Conservation (phyloP, 805 yeast genomes). For the Clavispora carvajalis region DNA sequence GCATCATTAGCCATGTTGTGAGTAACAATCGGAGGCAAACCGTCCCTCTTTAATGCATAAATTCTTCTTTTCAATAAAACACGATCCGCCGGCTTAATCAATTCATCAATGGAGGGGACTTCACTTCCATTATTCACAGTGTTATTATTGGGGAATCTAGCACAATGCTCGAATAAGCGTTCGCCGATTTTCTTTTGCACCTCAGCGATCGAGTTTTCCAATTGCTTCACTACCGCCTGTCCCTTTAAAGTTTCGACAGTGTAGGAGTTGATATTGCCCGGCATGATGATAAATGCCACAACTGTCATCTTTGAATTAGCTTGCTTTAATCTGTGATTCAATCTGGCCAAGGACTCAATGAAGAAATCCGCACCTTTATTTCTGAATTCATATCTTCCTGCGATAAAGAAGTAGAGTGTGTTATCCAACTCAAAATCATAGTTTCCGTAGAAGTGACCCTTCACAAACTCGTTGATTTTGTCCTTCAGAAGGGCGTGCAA, state of each 20-base stretch:
- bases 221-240: slow-evolving; percentile 90
- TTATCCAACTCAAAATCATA: slow-evolving; percentile 92
- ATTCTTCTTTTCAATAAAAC: slow-evolving; percentile 89
- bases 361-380: slow-evolving; percentile 96
- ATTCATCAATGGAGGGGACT: slow-evolving; percentile 74
- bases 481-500: slow-evolving; percentile 89
- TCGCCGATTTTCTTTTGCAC: slow-evolving; percentile 83
- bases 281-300: slow-evolving; percentile 97
- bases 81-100: slow-evolving; percentile 80
- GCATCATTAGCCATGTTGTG: slow-evolving; percentile 95
- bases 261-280: slow-evolving; percentile 89
- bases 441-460: slow-evolving; percentile 97
- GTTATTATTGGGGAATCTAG: slow-evolving; percentile 51
- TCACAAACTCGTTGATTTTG: slow-evolving; percentile 86
- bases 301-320: slow-evolving; percentile 84
- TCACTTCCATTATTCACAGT: slow-evolving; percentile 46
- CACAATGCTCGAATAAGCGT: slow-evolving; percentile 85
- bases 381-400: slow-evolving; percentile 95
- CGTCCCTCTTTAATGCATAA: slow-evolving; percentile 82
- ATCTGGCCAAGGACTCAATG: slow-evolving; percentile 86
- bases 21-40: slow-evolving; percentile 92
- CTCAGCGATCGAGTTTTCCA: slow-evolving; percentile 83
- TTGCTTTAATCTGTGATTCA: slow-evolving; percentile 81
- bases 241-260: slow-evolving; percentile 94
- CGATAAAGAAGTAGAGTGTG: slow-evolving; percentile 90